Conservation (phyloP, 73 alveolate genomes). For the Paramecium tetraurelia region DNA sequence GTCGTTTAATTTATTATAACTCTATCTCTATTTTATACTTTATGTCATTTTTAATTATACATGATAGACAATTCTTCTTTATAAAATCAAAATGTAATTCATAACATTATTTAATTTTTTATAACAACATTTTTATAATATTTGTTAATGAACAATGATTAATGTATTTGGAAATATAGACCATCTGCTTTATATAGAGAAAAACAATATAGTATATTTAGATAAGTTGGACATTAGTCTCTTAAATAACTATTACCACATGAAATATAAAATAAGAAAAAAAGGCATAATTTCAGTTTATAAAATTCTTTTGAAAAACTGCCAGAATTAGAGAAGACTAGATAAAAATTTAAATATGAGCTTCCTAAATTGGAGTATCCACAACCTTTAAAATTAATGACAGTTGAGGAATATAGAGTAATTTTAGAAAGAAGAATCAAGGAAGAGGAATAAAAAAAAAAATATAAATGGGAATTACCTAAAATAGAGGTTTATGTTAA, state of each 20-base stretch:
- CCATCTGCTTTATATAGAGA: constrained; percentile 5
- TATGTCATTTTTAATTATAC: neutral
- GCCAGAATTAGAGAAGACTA: neutral
- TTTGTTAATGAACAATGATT: neutral
- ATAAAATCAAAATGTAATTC: too few relatives aligned
- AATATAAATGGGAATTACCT: neutral
- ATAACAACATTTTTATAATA: neutral
- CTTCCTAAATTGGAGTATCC: neutral
- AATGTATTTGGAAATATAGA: neutral
- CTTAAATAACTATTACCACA: neutral
- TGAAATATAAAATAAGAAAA: neutral
- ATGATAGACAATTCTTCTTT: neutral
- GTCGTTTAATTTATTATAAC: neutral
- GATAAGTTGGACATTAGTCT: neutral
- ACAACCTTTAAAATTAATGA: neutral
- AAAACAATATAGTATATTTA: neutral
- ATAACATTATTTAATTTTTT: neutral
- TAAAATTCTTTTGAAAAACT: neutral
- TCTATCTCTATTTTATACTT: neutral
- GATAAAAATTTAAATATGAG: neutral
- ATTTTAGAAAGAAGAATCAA: neutral
- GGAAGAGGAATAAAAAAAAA: neutral
- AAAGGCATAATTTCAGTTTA: neutral
- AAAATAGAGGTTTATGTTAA: neutral
- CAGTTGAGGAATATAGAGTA: neutral